phyloP scores from a whole-genome alignment of 2,329 filamentous ascomycete genomes.

The Phaeomoniella chlamydospora region DNA sequence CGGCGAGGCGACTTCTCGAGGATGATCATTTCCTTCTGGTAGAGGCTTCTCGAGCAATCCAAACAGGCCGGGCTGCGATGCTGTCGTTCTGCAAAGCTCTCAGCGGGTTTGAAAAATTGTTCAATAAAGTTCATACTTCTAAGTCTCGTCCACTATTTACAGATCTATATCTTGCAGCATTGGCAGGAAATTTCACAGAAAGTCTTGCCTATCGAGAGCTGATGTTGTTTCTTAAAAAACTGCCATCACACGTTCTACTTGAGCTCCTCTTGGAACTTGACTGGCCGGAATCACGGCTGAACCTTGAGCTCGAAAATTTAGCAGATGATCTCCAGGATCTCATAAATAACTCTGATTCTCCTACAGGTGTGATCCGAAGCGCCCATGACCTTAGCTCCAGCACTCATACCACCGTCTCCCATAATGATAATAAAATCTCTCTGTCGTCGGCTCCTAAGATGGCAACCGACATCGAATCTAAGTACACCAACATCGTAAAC shows the following conservation, averaged over 20 bases:
- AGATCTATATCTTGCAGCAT: constrained; percentile 17
- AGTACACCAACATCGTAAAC: constrained; percentile 1
- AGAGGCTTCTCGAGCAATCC: constrained; percentile 22
- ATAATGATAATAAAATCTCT: background rate
- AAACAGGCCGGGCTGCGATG: constrained; percentile 24
- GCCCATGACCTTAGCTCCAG: constrained; percentile 25
- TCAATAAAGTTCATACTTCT: too few species aligned
- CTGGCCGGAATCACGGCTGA: background rate
- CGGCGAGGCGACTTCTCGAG: constrained; percentile 31
- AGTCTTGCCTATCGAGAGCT: background rate
- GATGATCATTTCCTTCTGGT: constrained; percentile 32
- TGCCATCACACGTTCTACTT: constrained; percentile 12
- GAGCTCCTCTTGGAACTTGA: background rate
- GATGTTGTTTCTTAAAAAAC: constrained; percentile 4
- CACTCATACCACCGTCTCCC: background rate
- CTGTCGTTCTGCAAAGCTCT: constrained; percentile 12
- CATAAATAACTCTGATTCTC: background rate
- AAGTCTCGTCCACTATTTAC: too few species aligned
- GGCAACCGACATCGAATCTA: background rate
- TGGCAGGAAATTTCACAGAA: background rate
- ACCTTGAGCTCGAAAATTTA: background rate
- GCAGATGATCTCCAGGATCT: background rate
- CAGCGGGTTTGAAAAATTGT: constrained; percentile 6
- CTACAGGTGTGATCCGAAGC: constrained; percentile 21
- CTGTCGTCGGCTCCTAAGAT: background rate